Conservation (phyloP, 129 eudicot species). For the Apium graveolens region DNA sequence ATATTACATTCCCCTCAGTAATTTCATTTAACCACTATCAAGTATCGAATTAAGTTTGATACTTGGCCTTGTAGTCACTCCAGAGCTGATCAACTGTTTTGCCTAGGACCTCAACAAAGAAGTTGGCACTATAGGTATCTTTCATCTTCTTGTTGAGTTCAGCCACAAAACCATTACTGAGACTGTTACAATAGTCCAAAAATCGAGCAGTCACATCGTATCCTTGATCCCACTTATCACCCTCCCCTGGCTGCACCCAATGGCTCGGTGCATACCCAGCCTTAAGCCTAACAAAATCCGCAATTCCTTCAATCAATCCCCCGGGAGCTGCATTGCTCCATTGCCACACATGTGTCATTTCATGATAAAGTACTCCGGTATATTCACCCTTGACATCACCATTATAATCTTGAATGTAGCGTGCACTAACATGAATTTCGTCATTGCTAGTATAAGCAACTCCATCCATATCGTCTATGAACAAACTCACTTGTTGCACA, state of each 20-base stretch:
- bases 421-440: conserved; percentile 34
- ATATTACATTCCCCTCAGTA: too few species aligned
- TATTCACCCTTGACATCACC: conserved; percentile 47
- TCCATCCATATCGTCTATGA: conserved; percentile 42
- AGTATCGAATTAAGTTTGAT: neutral
- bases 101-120: conserved; percentile 44
- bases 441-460: conserved; percentile 36
- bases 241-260: conserved; percentile 52
- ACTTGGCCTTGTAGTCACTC: conserved; percentile 55
- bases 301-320: conserved; percentile 71
- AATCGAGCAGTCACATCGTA: conserved; percentile 53
- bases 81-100: conserved; percentile 53
- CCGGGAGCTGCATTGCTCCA: conserved; percentile 46
- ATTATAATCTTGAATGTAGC: conserved; percentile 25
- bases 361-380: conserved; percentile 60
- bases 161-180: conserved; percentile 55
- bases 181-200: conserved; percentile 48
- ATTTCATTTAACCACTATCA: neutral
- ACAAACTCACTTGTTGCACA: conserved; percentile 26
- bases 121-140: conserved; percentile 34
- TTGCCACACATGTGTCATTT: conserved; percentile 66
- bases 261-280: conserved; percentile 38
- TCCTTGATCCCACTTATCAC: conserved; percentile 62
- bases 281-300: conserved; percentile 60
- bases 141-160: conserved; percentile 61